phyloP scores from a whole-genome alignment of 148 eudicot species.

The Amaranthus hypochondriacus region DNA sequence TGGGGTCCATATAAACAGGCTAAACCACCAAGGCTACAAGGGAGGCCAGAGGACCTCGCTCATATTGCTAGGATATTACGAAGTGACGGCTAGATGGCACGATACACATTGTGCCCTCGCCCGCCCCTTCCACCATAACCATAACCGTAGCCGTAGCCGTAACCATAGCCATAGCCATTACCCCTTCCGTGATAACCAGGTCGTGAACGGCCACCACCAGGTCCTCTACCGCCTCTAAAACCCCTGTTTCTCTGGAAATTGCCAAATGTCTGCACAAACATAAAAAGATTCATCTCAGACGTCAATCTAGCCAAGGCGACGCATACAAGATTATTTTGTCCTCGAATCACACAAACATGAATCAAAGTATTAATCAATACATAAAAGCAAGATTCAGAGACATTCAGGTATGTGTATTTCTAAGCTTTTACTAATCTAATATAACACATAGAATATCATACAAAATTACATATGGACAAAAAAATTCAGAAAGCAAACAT shows the following conservation, averaged over 20 bases:
- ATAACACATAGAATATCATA: too few relatives aligned
- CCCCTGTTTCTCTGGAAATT: constrained; percentile 40
- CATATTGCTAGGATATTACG: constrained; percentile 4
- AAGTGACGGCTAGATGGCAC: constrained; percentile 27
- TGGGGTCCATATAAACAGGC: constrained; percentile 19
- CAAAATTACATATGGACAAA: not conserved
- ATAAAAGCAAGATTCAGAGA: too few relatives aligned
- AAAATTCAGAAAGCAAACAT: not conserved
- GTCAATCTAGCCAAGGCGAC: not conserved
- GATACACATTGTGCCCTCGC: constrained; percentile 36
- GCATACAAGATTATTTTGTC: not conserved
- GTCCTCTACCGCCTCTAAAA: constrained; percentile 44
- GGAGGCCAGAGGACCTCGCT: constrained; percentile 18
- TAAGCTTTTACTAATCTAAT: too few relatives aligned
- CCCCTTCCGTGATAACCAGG: constrained; percentile 40
- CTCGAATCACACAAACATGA: too few relatives aligned
- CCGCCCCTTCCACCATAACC: constrained; percentile 46
- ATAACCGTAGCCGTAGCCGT: constrained; percentile 32
- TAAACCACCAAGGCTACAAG: constrained; percentile 18
- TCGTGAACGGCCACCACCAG: constrained; percentile 39
- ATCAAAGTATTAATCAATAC: too few relatives aligned
- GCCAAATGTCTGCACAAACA: constrained; percentile 53
- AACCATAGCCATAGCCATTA: constrained; percentile 39
- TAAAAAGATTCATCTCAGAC: not conserved
- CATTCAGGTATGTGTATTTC: too few relatives aligned